phyloP scores from a whole-genome alignment of 2,329 filamentous ascomycete genomes.

The Rhexocercosporidium sp. region DNA sequence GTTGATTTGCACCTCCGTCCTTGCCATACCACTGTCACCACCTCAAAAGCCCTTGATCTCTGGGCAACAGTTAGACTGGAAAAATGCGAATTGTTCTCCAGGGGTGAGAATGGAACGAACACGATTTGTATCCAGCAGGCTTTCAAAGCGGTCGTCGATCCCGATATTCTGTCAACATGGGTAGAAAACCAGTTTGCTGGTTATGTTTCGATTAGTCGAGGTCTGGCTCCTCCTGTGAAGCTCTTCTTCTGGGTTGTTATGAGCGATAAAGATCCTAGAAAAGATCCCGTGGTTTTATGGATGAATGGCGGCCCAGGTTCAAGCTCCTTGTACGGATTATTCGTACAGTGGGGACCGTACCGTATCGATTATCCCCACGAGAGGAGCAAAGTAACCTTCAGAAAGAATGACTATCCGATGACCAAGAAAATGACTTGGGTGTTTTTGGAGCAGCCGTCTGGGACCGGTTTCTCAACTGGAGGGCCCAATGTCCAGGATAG shows the following conservation, averaged over 20 bases:
- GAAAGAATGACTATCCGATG: conserved; percentile 44
- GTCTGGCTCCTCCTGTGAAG: too few relatives aligned
- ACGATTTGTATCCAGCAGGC: too few relatives aligned
- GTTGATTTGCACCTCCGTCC: too few relatives aligned
- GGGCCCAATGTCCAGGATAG: conserved; percentile 19
- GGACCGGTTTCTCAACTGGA: conserved; percentile 40
- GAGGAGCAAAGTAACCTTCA: conserved; percentile 42
- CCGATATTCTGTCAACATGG: too few relatives aligned
- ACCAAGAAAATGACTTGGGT: conserved; percentile 48
- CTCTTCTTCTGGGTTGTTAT: background rate
- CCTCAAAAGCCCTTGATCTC: too few relatives aligned
- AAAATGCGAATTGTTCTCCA: too few relatives aligned
- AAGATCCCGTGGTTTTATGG: conserved; percentile 30
- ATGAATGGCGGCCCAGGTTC: conserved; percentile 49
- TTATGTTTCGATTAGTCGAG: too few relatives aligned
- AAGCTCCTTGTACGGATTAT: conserved; percentile 48
- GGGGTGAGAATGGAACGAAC: too few relatives aligned
- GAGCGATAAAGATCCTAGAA: conserved; percentile 10
- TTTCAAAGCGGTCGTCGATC: too few relatives aligned
- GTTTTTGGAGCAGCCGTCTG: conserved; percentile 46
- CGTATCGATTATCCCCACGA: conserved; percentile 45
- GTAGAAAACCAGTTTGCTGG: too few relatives aligned
- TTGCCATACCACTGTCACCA: too few relatives aligned
- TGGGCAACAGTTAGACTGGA: too few relatives aligned
- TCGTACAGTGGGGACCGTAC: conserved; percentile 52